A percentile compares a stretch with the other conserved stretches of the same genome.
Conservation (phyloP, 345 rosid species). For the Fremontodendron californicum region DNA sequence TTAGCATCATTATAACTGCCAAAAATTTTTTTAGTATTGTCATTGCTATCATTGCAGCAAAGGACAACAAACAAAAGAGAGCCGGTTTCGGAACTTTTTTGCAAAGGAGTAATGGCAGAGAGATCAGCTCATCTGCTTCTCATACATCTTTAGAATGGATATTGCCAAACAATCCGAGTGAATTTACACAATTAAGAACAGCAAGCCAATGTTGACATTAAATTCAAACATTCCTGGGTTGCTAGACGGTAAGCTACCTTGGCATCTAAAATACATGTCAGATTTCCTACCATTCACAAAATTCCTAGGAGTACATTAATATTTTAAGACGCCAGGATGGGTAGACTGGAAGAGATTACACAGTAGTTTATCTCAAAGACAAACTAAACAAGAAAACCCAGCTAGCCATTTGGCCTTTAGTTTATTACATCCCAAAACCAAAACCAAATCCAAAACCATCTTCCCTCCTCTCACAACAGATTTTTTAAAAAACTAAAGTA, state of each 20-base stretch:
- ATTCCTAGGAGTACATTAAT: too few relatives aligned
- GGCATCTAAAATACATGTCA: too few relatives aligned
- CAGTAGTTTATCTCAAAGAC: neutral
- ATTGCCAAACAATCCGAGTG: neutral
- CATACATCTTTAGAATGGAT: constrained; percentile 14
- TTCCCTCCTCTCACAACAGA: too few relatives aligned
- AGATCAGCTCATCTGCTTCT: constrained; percentile 43
- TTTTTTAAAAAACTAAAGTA: neutral
- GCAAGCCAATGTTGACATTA: neutral
- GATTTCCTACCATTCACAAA: too few relatives aligned
- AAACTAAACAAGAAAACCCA: neutral
- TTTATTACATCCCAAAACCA: neutral
- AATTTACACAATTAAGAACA: neutral
- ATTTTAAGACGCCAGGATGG: too few relatives aligned
- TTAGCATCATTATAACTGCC: constrained; percentile 23
- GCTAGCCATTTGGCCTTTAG: neutral
- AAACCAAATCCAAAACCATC: neutral
- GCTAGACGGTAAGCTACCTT: too few relatives aligned
- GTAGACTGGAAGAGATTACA: too few relatives aligned
- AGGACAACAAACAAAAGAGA: constrained; percentile 26
- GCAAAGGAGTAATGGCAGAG: constrained; percentile 48
- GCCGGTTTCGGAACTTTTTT: constrained; percentile 34
- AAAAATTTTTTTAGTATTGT: neutral
- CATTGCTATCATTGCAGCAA: constrained; percentile 2
- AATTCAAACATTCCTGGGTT: too few relatives aligned